Percentiles rank a stretch among this genome's conserved stretches.
Conservation (phyloP, 2,329 filamentous ascomycete genomes). For the Colletotrichum sp. region DNA sequence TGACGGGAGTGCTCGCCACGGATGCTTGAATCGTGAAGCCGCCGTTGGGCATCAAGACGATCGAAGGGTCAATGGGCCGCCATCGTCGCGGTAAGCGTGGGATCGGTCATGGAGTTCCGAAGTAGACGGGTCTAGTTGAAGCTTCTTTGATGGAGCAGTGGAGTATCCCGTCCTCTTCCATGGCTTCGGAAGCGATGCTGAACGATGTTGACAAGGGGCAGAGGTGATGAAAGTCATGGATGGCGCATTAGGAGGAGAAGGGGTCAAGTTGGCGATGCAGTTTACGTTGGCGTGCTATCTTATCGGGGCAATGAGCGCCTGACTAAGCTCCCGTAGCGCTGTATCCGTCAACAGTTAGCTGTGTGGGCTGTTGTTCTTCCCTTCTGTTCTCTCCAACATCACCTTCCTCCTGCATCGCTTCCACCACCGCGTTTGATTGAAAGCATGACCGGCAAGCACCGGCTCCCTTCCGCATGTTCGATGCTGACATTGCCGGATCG, state of each 20-base stretch:
- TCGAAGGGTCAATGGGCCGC: not conserved
- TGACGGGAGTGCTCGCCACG: not conserved
- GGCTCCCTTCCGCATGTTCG: not conserved
- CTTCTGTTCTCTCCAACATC: not conserved
- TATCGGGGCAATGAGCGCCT: not conserved
- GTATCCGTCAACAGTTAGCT: not conserved
- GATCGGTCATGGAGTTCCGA: not conserved
- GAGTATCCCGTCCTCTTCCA: not conserved
- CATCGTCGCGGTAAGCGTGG: not conserved
- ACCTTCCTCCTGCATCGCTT: not conserved
- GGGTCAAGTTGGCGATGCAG: not conserved
- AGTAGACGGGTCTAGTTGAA: not conserved
- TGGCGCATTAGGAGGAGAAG: not conserved
- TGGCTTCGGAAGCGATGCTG: not conserved
- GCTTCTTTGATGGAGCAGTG: not conserved
- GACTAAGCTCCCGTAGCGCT: not conserved
- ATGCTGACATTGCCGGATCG: not conserved
- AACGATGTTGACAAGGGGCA: not conserved
- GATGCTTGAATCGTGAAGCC: not conserved
- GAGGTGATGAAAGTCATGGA: not conserved
- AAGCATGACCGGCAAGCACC: not conserved
- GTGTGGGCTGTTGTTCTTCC: not conserved
- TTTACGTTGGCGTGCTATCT: not conserved
- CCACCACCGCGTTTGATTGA: not conserved
- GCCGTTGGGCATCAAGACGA: slow-evolving; percentile 17